These are phyloP conservation scores for Meyerozyma sp. DNA, from an alignment of 1,139 yeast species.

Conservation along the genomic window DNA sequence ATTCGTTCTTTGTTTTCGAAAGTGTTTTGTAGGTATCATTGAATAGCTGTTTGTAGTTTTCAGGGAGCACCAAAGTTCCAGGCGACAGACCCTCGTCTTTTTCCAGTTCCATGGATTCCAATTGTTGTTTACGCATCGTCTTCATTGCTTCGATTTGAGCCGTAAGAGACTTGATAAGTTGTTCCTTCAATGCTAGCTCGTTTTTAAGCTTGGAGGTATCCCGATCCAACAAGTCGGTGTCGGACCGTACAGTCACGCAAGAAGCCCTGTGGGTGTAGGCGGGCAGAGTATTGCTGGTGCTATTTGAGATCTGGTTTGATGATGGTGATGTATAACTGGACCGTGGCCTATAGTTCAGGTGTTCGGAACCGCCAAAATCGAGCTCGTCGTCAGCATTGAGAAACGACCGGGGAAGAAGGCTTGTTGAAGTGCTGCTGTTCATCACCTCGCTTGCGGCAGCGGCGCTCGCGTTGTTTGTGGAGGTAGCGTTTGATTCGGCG, in stretches of 20 bases:
- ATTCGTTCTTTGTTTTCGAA: slow-evolving; percentile 47
- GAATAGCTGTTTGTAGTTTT: slow-evolving; percentile 43
- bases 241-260: slow-evolving; percentile 1
- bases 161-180: slow-evolving; percentile 30
- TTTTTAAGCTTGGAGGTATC: slow-evolving; percentile 24
- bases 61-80: slow-evolving; percentile 25
- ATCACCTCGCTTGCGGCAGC: neutral
- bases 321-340: neutral
- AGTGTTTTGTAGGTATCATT: slow-evolving; percentile 47
- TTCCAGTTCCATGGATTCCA: neutral
- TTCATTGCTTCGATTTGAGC: slow-evolving; percentile 20
- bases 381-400: neutral
- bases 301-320: neutral
- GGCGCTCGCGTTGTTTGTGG: slow-evolving; percentile 2
- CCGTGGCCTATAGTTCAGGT: neutral
- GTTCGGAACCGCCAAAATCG: neutral
- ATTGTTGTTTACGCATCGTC: slow-evolving; percentile 7
- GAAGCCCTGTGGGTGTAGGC: neutral
- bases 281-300: neutral
- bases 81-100: neutral
- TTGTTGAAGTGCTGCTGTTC: neutral
- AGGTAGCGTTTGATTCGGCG: slow-evolving; percentile 3
- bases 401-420: neutral
- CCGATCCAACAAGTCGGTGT: slow-evolving; percentile 9
- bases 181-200: slow-evolving; percentile 30